phyloP scores from a whole-genome alignment of 2,329 filamentous ascomycete genomes.

The Beauveria asiatica region DNA sequence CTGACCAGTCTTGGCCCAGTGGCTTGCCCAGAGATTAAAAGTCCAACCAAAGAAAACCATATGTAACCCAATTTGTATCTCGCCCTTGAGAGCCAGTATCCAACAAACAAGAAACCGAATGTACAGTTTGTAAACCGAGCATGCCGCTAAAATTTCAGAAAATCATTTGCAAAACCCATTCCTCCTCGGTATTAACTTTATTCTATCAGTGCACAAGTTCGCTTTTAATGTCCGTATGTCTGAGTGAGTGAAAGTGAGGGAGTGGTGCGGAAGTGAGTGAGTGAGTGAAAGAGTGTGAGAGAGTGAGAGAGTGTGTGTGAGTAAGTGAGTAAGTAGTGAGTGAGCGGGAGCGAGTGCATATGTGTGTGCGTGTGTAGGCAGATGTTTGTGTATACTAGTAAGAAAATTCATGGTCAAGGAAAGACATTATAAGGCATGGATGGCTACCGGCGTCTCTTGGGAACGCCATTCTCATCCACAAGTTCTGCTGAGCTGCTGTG shows the following conservation, averaged over 20 bases:
- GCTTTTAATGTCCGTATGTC: neutral
- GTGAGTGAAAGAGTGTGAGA: no score
- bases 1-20: neutral
- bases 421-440: neutral
- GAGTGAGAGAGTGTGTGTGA: no score
- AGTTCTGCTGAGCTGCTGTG: constrained; percentile 49
- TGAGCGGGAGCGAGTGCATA: neutral
- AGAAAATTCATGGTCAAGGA: neutral
- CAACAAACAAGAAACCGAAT: neutral
- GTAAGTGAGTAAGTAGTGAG: no score
- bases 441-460: neutral
- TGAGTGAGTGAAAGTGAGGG: neutral
- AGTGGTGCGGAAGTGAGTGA: neutral
- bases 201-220: constrained; percentile 4
- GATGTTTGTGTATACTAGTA: neutral
- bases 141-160: constrained; percentile 6
- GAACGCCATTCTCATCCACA: constrained; percentile 31
- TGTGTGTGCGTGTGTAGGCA: neutral
- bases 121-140: constrained; percentile 6
- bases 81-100: neutral
- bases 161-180: neutral
- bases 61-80: constrained; percentile 1
- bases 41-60: constrained; percentile 3
- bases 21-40: neutral
- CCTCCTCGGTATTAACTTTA: neutral